Percentiles rank a stretch among this genome's conserved stretches.
Conservation (phyloP, 75 land plant species). For the Cupressus sempervirens region DNA sequence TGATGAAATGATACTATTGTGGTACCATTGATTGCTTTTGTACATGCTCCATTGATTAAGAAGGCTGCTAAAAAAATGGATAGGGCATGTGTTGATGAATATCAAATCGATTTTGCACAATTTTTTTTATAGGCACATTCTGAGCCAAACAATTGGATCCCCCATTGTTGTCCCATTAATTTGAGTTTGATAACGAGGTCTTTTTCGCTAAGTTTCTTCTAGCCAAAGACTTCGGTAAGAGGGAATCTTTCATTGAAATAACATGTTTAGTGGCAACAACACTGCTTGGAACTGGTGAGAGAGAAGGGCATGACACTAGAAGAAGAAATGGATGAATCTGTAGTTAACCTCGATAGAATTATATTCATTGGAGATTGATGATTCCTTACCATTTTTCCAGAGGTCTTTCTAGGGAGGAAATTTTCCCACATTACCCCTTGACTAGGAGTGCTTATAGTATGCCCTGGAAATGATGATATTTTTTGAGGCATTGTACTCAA, state of each 20-base stretch:
- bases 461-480: constrained; percentile 14
- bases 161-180: background rate
- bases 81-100: constrained; percentile 3
- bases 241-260: constrained; percentile 1
- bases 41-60: background rate
- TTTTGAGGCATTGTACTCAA: constrained; percentile 11
- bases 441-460: background rate
- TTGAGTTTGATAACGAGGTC: background rate
- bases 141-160: background rate
- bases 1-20: constrained; percentile 4
- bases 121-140: background rate
- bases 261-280: background rate
- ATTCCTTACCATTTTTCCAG: constrained; percentile 7
- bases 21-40: background rate
- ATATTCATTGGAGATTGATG: constrained; percentile 7
- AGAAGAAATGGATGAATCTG: constrained; percentile 14
- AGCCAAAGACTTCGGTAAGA: background rate
- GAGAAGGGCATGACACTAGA: background rate
- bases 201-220: background rate
- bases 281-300: background rate
- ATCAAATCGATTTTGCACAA: constrained; percentile 1
- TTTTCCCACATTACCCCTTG: constrained; percentile 16
- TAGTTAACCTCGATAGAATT: background rate
- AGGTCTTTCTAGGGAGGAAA: constrained; percentile 15
- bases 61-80: background rate